Evolutionary conservation across 2,329 filamentous ascomycete species (phyloP).

Genomic region (Plectosphaerella plurivora): DNA sequence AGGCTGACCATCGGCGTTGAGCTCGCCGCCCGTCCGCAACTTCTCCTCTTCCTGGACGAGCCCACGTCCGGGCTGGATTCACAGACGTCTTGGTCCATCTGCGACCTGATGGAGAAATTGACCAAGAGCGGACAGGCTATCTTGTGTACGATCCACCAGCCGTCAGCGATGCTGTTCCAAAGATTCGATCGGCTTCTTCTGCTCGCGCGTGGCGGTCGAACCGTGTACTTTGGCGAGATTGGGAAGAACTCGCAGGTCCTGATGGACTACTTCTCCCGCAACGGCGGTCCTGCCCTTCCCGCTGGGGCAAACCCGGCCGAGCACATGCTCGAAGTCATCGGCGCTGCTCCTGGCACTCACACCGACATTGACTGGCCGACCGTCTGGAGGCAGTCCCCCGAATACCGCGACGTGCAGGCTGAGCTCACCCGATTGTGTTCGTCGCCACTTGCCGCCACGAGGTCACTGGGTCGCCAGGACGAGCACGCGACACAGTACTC

Average conservation of each 20-base stretch:
- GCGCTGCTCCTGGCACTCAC: constrained; percentile 36
- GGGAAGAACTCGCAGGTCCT: constrained; percentile 44
- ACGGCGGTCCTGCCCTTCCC: constrained; percentile 51
- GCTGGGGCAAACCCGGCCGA: constrained; percentile 61
- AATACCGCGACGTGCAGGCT: constrained; percentile 22
- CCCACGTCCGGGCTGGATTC: constrained; percentile 72
- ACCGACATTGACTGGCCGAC: constrained; percentile 43
- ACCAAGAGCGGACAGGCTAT: constrained; percentile 43
- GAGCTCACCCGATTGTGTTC: constrained; percentile 3
- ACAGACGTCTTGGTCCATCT: constrained; percentile 72
- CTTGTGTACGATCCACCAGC: constrained; percentile 41
- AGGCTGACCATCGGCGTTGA: constrained; percentile 74
- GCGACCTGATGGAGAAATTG: constrained; percentile 64
- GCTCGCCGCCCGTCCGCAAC: constrained; percentile 67
- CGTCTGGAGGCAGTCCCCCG: constrained; percentile 37
- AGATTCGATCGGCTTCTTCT: constrained; percentile 54
- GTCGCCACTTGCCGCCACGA: not conserved
- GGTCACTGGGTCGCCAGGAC: not conserved
- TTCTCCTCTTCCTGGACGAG: constrained; percentile 73
- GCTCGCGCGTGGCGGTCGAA: constrained; percentile 47
- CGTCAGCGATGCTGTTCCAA: constrained; percentile 41
- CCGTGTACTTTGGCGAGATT: constrained; percentile 56
- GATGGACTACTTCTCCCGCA: constrained; percentile 55
- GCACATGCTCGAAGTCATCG: constrained; percentile 50
- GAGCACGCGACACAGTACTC: constrained; percentile 19